Base-by-base conservation (phyloP, 805 yeast species). In the Candida koratica region DNA sequence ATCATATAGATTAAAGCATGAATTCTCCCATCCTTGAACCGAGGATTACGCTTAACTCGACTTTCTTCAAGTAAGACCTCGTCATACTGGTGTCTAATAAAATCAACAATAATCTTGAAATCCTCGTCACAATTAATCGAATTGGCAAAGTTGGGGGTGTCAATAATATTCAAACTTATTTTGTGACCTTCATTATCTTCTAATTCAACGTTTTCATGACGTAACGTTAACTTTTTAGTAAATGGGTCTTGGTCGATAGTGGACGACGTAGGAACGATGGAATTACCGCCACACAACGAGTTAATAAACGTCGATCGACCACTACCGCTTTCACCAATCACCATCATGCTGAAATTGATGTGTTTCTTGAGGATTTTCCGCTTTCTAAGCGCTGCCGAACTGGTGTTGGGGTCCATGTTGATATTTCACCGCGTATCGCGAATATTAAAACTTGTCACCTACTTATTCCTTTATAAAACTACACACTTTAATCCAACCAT, bases 261-360 rank as follows among this genome's bases (percentile, higher is more conserved):
- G 19, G 81, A 73, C 2, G 84, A 75, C 0, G 79, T 71, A 27
- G 83, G 86, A 9, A 84, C 90, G 25, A 88, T 88, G 26, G 64
- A 51, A 48, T 83, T 79, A 46, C 88, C 93, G 41, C 84, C 95
- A 64, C 96, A 88, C 36, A 88, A 69, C 24, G 95, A 83, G 64
- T 89, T 88, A 56, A 89, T 85, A 51, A 88, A 82, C 4, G 96
- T 88, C n/a, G 95, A 83, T 56, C 96, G 75, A 12, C 96, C 96
- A 30, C 79, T 67, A 2, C 97, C 97, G 31, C 81, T 77, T 54
- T 84, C 83, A 28, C 96, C 97, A 38, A 86, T 81, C 25, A 85
- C 80, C 90, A 88, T 81, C 41, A 84, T 57, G 15, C 94, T 82
- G 68, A 88, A 86, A 53, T 84, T 85, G 64, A 85, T 78, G 22